Conservation (phyloP, 2,329 filamentous ascomycete genomes). For the Myrmaecium sp. region DNA sequence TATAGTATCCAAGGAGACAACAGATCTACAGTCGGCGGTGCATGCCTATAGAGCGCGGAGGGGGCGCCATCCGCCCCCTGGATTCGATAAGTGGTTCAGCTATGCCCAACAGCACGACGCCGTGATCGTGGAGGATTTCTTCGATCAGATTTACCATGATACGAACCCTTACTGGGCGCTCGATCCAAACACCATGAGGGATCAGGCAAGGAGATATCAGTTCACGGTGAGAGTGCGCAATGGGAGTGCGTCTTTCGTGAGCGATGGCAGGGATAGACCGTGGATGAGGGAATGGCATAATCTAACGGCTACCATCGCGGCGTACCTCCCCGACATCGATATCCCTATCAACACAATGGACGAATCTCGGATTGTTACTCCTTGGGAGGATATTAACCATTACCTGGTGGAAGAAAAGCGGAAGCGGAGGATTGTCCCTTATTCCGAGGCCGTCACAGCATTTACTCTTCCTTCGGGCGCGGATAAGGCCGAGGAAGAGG, state of each 20-base stretch:
- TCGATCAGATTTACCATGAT: constrained; percentile 34
- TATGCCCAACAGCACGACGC: constrained; percentile 26
- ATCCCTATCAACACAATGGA: constrained; percentile 33
- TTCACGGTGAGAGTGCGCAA: constrained; percentile 25
- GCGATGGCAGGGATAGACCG: constrained; percentile 12
- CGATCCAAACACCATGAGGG: constrained; percentile 2
- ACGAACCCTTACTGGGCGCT: constrained; percentile 33
- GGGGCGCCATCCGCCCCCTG: constrained; percentile 33
- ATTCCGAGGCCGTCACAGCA: constrained; percentile 9
- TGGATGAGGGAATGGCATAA: constrained; percentile 27
- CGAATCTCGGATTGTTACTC: constrained; percentile 29
- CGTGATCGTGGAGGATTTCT: constrained; percentile 32
- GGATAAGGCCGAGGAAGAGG: constrained; percentile 11
- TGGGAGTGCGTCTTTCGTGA: constrained; percentile 11
- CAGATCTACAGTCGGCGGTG: constrained; percentile 20
- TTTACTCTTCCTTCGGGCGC: constrained; percentile 7
- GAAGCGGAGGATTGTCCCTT: constrained; percentile 13
- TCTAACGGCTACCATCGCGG: constrained; percentile 20
- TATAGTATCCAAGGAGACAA: constrained; percentile 20
- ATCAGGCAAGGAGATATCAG: constrained; percentile 21
- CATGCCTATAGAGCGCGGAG: constrained; percentile 25
- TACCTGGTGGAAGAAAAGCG: constrained; percentile 18
- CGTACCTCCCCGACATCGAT: constrained; percentile 28
- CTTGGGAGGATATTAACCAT: constrained; percentile 27
- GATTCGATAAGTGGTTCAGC: constrained; percentile 31